Evolutionary conservation across 2,329 filamentous ascomycete species (phyloP).

Genomic region (Penicillium rolfsii): DNA sequence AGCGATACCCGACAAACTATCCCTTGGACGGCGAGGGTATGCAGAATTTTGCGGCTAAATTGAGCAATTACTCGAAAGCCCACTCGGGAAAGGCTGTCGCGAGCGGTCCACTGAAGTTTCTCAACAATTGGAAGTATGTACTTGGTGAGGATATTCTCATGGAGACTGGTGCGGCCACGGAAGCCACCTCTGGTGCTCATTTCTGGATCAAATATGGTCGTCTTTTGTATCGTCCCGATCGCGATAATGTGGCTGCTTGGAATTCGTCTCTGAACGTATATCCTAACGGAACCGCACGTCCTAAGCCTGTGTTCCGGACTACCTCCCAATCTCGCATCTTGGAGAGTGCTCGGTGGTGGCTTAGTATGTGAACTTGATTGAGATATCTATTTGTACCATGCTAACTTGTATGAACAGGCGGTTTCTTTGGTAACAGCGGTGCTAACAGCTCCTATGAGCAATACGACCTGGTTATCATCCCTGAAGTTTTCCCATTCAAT

Average conservation of each 20-base stretch:
- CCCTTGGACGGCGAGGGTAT: conserved; percentile 56
- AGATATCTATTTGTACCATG: not conserved
- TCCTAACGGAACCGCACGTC: conserved; percentile 51
- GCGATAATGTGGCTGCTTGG: conserved; percentile 53
- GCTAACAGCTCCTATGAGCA: conserved; percentile 35
- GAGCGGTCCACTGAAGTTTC: conserved; percentile 55
- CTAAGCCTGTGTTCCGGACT: conserved; percentile 57
- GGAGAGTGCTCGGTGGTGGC: conserved; percentile 53
- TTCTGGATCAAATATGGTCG: conserved; percentile 62
- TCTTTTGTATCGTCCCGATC: conserved; percentile 55
- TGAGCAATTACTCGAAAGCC: conserved; percentile 50
- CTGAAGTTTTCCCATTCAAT: conserved; percentile 55
- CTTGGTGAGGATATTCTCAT: conserved; percentile 52
- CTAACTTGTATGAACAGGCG: conserved; percentile 18
- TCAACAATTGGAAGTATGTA: conserved; percentile 57
- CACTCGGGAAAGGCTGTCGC: conserved; percentile 41
- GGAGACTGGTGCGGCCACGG: conserved; percentile 55
- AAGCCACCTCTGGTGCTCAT: conserved; percentile 54
- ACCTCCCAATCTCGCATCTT: conserved; percentile 59
- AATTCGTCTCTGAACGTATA: conserved; percentile 46
- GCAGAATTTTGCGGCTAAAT: conserved; percentile 53
- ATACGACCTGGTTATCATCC: conserved; percentile 54
- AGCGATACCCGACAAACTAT: conserved; percentile 55
- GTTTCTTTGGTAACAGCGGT: conserved; percentile 30
- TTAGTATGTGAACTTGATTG: conserved; percentile 35